These are phyloP conservation scores for Globisporangium yorkense DNA, from an alignment of 352 stramenopile genomes.

Conservation along the genomic window DNA sequence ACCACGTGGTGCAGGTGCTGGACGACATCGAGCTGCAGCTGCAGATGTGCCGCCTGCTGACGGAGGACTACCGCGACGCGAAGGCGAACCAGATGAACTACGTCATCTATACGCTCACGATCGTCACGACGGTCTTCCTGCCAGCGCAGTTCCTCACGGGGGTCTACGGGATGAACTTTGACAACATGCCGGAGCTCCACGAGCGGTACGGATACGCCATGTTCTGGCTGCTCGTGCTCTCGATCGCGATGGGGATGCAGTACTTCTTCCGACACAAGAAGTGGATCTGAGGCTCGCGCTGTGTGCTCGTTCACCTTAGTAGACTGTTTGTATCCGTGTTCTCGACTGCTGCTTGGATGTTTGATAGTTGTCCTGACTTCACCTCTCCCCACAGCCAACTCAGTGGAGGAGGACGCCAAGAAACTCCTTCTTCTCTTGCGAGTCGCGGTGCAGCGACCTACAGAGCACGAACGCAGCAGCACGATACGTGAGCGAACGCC, in stretches of 20 bases:
- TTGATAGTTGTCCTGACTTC: too few relatives aligned
- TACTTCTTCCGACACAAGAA: constrained; percentile 84
- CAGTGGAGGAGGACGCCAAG: constrained; percentile 25
- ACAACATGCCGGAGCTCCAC: constrained; percentile 85
- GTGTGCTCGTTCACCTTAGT: not conserved
- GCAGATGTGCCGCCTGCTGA: constrained; percentile 74
- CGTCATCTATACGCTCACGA: constrained; percentile 88
- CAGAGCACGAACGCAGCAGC: not conserved
- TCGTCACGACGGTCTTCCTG: constrained; percentile 86
- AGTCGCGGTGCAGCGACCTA: constrained; percentile 64
- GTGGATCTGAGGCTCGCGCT: constrained; percentile 49
- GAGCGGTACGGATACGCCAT: constrained; percentile 73
- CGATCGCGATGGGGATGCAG: constrained; percentile 58
- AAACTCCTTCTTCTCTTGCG: constrained; percentile 42
- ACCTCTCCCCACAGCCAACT: not conserved
- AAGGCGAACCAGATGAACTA: constrained; percentile 87
- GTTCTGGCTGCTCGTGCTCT: constrained; percentile 76
- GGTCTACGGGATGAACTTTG: constrained; percentile 90
- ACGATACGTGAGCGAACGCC: not conserved
- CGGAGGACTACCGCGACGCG: constrained; percentile 77
- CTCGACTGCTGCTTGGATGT: not conserved
- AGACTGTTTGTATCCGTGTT: not conserved
- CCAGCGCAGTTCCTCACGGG: constrained; percentile 86
- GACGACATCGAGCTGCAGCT: constrained; percentile 80
- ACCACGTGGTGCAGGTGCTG: constrained; percentile 75